phyloP scores from a whole-genome alignment of 306 rosid species.

The Carpinus fangiana region DNA sequence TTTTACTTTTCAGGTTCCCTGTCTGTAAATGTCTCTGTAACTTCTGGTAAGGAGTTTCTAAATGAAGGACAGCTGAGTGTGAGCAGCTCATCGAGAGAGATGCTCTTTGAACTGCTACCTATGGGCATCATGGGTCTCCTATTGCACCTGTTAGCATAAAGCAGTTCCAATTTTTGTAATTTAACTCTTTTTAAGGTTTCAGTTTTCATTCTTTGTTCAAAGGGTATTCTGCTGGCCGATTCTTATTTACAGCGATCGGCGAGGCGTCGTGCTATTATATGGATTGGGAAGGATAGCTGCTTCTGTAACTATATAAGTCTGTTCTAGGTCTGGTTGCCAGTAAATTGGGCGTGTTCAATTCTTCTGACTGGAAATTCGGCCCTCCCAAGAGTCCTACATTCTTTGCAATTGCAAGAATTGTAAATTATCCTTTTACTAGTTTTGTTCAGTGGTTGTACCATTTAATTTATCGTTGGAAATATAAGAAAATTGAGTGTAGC shows the following conservation, averaged over 20 bases:
- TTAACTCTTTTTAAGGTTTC: slow-evolving; percentile 27
- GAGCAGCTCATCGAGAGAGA: slow-evolving; percentile 45
- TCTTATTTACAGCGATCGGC: slow-evolving; percentile 44
- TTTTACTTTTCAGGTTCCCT: slow-evolving; percentile 57
- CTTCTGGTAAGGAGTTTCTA: slow-evolving; percentile 70
- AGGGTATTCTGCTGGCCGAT: slow-evolving; percentile 24
- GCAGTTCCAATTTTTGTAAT: slow-evolving; percentile 44
- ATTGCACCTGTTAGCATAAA: slow-evolving; percentile 40
- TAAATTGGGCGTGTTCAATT: slow-evolving; percentile 20
- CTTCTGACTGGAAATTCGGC: slow-evolving; percentile 13
- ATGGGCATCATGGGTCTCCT: slow-evolving; percentile 43
- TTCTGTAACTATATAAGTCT: slow-evolving; percentile 27
- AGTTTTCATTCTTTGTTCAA: slow-evolving; percentile 38
- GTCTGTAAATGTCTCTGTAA: slow-evolving; percentile 81
- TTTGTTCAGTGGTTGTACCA: slow-evolving; percentile 7
- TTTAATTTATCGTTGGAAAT: neutral
- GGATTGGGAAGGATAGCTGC: slow-evolving; percentile 24
- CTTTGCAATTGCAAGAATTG: slow-evolving; percentile 34
- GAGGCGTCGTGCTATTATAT: slow-evolving; percentile 22
- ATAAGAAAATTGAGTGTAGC: neutral
- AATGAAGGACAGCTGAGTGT: slow-evolving; percentile 54
- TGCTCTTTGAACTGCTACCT: slow-evolving; percentile 48
- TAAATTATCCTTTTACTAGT: slow-evolving; percentile 22
- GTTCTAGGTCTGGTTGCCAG: slow-evolving; percentile 32
- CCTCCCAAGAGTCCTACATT: slow-evolving; percentile 21